phyloP scores from a whole-genome alignment of 495 filamentous ascomycete species.

The Tuber magnatum region DNA sequence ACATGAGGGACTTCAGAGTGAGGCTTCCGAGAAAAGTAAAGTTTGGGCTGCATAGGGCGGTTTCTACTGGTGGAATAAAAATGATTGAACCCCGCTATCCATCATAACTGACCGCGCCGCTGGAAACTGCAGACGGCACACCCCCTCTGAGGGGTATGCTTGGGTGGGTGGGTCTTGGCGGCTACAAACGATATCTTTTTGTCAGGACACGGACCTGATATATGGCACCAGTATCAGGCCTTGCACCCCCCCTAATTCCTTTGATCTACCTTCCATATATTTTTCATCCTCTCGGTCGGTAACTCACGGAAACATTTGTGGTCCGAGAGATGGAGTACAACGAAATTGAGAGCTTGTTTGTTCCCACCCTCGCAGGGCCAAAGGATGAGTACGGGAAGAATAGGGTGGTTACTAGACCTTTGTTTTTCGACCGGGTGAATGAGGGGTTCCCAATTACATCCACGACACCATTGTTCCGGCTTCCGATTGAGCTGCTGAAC shows the following conservation, averaged over 20 bases:
- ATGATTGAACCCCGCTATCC: not conserved
- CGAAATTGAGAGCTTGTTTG: not conserved
- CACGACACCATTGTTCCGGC: slow-evolving; percentile 1
- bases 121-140: not conserved
- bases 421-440: slow-evolving; percentile 13
- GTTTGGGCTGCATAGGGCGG: not conserved
- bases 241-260: not conserved
- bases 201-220: not conserved
- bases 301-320: not conserved
- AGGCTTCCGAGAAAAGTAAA: not conserved
- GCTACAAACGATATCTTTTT: not conserved
- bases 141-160: not conserved
- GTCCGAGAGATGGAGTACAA: not conserved
- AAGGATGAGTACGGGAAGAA: not conserved
- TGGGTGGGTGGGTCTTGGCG: not conserved
- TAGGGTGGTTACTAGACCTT: not conserved
- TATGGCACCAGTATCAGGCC: not conserved
- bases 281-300: not conserved
- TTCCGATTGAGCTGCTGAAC: slow-evolving; percentile 12
- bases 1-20: not conserved
- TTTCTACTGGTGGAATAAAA: not conserved
- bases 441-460: not conserved
- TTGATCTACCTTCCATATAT: not conserved
- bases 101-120: not conserved
- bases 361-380: not conserved